Evolutionary conservation across 768 basidiomycete genomes (phyloP).

Genomic region (Porphyrellus cyaneotinctus): DNA sequence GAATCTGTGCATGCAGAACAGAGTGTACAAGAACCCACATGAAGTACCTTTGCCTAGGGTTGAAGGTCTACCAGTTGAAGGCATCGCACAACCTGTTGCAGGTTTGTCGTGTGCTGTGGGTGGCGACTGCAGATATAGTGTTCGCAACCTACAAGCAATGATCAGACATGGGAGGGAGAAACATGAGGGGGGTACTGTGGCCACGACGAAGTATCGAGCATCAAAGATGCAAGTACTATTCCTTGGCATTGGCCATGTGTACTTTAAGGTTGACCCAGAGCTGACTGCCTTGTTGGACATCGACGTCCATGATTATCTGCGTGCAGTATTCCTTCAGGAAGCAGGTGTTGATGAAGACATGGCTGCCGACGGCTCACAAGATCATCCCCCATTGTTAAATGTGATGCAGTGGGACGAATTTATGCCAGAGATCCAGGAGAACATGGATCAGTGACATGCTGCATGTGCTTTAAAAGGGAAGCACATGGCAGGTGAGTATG

Average conservation of each 20-base stretch:
- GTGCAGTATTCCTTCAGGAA: neutral
- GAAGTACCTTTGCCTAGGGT: neutral
- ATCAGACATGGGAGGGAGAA: neutral
- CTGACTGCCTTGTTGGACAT: neutral
- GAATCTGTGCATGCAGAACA: neutral
- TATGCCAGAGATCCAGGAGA: neutral
- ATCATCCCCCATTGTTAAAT: neutral
- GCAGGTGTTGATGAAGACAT: neutral
- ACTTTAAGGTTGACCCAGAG: neutral
- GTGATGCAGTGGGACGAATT: neutral
- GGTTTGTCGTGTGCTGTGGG: neutral
- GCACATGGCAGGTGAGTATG: neutral
- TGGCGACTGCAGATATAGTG: neutral
- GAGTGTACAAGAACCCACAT: neutral
- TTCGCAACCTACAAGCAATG: neutral
- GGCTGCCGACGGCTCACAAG: neutral
- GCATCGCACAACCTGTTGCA: neutral
- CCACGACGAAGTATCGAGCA: neutral
- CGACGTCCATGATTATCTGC: neutral
- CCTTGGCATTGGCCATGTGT: neutral
- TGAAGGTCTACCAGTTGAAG: neutral
- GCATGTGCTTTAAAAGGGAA: neutral
- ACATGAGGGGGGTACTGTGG: neutral
- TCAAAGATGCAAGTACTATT: neutral
- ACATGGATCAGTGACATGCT: neutral